A percentile compares a stretch with the other conserved stretches of the same genome.
Conservation (phyloP, 2,329 filamentous ascomycete genomes). For the Talaromyces islandicus region DNA sequence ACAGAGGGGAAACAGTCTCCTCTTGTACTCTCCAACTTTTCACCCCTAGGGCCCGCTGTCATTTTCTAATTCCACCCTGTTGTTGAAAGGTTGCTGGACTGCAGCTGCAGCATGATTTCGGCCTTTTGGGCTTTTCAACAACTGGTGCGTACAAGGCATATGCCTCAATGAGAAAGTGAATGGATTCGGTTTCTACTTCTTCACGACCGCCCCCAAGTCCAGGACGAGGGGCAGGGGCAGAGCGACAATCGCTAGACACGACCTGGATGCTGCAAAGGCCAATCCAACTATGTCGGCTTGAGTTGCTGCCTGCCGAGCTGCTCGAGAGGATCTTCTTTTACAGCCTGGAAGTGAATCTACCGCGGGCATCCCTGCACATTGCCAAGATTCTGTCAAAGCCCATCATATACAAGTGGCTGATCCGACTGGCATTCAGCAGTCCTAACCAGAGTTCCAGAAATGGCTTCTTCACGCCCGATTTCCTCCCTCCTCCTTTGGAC, state of each 20-base stretch:
- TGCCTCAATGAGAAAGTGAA: constrained; percentile 1
- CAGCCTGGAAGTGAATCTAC: constrained; percentile 43
- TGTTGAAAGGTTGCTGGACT: neutral
- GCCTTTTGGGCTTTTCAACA: neutral
- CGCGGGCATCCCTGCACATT: constrained; percentile 38
- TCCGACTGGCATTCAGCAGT: constrained; percentile 39
- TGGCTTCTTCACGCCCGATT: constrained; percentile 32
- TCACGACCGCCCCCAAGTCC: neutral
- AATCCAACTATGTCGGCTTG: constrained; percentile 26
- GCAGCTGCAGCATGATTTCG: constrained; percentile 5
- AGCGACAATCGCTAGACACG: neutral
- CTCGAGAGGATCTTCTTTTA: constrained; percentile 48
- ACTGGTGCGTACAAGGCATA: neutral
- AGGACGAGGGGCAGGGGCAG: neutral
- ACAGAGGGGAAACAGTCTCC: neutral
- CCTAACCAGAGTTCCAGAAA: constrained; percentile 23
- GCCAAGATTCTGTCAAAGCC: constrained; percentile 33
- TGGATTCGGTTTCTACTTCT: neutral
- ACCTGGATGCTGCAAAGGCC: neutral
- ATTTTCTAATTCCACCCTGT: neutral
- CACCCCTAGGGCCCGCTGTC: neutral
- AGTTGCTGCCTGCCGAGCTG: constrained; percentile 43
- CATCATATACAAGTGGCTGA: constrained; percentile 38
- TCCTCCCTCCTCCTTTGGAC: constrained; percentile 30
- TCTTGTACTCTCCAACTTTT: neutral